Evolutionary conservation across 768 basidiomycete genomes (phyloP), one percentile per base, ranked within the genome.

Genomic region (Leccinum variicolor): DNA sequence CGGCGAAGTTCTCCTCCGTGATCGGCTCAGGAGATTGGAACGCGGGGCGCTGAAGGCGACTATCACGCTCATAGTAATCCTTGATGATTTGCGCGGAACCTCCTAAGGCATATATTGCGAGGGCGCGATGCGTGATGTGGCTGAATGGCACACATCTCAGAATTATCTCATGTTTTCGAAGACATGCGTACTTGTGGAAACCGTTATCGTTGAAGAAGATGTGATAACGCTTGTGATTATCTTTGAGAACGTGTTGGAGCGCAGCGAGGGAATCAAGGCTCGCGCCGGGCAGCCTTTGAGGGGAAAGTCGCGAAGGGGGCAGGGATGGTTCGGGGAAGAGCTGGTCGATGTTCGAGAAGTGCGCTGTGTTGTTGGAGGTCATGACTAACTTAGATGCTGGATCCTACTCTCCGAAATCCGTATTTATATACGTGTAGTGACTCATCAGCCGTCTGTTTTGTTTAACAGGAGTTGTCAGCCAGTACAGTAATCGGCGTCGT

Each of bases 181-280:
- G 8, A 14, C 1, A 10, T 15, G 67, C 77, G 13, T 58, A 83
- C 84, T 84, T 84, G 73, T 84, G 84, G 56, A 80, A 79, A 0
- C 72, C 60, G 29, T 47, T 57, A 19, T 79, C 64, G 53, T 83
- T 79, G 64, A 79, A 76, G 66, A 79, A 85, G 11, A 78, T 73
- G 53, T 85, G 82, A 65, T 74, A 72, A 49, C 70, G 75, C 28
- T 69, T 66, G 50, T 83, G 78, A 54, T 82, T 81, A 4, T 83
- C 80, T 57, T 77, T 79, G 50, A 85, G 69, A 9, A 76, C 56
- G 6, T 68, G 69, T 57, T 31, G 61, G 39, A 52, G 74, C 21
- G 65, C 57, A n/a, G 50, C 48, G 19, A 71, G 62, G 1, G 72
- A 62, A 29, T 66, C 62, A 1, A 46, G 6, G 10, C 53, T 66